These are phyloP conservation scores for Candida railenensis DNA, from an alignment of 805 yeast species.

Conservation along the genomic window DNA sequence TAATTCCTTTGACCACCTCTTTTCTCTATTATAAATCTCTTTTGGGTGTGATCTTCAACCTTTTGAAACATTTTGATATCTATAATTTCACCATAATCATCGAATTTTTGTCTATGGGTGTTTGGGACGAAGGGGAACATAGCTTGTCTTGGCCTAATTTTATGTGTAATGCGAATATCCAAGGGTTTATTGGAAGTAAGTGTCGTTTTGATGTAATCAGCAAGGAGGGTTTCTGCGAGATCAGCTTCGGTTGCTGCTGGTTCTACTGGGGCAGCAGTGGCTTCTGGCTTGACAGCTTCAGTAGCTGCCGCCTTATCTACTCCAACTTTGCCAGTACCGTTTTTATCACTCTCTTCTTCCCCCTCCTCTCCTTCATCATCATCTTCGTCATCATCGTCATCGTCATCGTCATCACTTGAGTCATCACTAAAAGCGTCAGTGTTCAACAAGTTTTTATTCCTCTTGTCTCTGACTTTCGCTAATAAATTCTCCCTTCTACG, in stretches of 20 bases:
- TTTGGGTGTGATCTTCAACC: constrained; percentile 48
- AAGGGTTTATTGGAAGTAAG: constrained; percentile 47
- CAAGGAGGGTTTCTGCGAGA: constrained; percentile 38
- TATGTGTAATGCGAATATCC: constrained; percentile 49
- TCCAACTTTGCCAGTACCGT: constrained; percentile 19
- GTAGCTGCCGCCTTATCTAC: constrained; percentile 12
- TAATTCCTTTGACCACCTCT: constrained; percentile 23
- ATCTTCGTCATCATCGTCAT: constrained; percentile 30
- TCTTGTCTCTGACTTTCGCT: constrained; percentile 42
- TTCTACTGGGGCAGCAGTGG: constrained; percentile 1
- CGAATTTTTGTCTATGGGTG: constrained; percentile 54
- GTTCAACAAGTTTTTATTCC: constrained; percentile 37
- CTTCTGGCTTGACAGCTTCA: constrained; percentile 8
- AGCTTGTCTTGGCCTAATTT: constrained; percentile 49
- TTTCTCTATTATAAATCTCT: constrained; percentile 32
- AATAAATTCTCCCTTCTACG: constrained; percentile 43
- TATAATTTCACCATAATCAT: constrained; percentile 85
- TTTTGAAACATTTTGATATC: constrained; percentile 62
- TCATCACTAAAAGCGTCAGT: constrained; percentile 33
- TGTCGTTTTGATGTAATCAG: constrained; percentile 35
- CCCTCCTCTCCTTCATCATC: constrained; percentile 25
- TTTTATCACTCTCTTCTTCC: constrained; percentile 22
- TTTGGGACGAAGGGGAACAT: constrained; percentile 74
- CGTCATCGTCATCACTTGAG: constrained; percentile 35
- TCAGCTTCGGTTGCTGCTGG: constrained; percentile 18